phyloP scores from a whole-genome alignment of 1,284 basidiomycete genomes.

The Pseudozyma flocculosa region DNA sequence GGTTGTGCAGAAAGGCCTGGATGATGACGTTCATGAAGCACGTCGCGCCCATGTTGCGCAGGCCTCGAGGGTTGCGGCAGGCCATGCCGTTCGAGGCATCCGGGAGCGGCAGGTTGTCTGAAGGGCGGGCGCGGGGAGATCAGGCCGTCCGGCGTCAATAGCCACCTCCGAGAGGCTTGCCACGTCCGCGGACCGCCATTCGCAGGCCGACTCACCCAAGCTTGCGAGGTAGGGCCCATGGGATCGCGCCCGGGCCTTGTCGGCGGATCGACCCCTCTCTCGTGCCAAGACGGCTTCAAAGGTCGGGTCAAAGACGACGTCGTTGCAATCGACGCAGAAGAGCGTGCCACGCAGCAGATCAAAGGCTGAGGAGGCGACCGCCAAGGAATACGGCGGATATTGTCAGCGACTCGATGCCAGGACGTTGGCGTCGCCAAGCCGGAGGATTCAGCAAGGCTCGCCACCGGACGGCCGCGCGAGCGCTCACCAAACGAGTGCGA shows the following conservation, averaged over 20 bases:
- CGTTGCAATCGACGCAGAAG: constrained; percentile 50
- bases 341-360: constrained; percentile 51
- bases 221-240: background rate
- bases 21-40: constrained; percentile 93
- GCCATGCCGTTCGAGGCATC: constrained; percentile 6
- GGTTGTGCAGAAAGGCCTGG: constrained; percentile 90
- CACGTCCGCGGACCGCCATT: no score
- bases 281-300: constrained; percentile 32
- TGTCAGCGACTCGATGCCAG: background rate
- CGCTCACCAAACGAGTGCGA: constrained; percentile 14
- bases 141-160: no score
- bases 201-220: background rate
- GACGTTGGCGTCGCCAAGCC: no score
- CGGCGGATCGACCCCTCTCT: constrained; percentile 7
- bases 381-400: constrained; percentile 9
- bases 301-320: constrained; percentile 47
- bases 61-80: constrained; percentile 71
- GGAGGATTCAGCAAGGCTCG: no score
- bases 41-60: constrained; percentile 89
- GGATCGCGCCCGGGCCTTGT: background rate
- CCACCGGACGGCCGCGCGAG: no score
- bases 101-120: constrained; percentile 3
- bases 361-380: constrained; percentile 35
- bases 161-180: no score
- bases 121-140: background rate